Base-by-base conservation (phyloP, 2,329 filamentous ascomycete species). In the Byssochlamys sp. region DNA sequence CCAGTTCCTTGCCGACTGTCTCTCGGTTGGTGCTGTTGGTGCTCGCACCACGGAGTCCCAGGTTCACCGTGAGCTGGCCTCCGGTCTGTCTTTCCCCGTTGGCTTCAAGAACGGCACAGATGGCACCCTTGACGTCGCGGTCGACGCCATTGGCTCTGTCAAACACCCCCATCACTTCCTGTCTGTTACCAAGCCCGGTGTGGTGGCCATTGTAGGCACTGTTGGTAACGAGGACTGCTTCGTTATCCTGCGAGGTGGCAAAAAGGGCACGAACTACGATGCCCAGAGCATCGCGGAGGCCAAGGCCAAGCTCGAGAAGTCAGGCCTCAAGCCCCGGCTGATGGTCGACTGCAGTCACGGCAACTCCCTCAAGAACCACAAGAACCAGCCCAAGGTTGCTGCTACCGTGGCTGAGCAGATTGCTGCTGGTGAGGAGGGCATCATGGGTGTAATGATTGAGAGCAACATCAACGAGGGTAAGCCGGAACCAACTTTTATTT, bases 61-160 rank as follows among this genome's bases (percentile, higher is more conserved):
- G 78, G 81, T 97, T 61, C 94, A 99, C 76, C 87, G 94, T 57
- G 94, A 99, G 77, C 80, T 99, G 62, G 92, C 94, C 25, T 94
- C 89, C 55, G 94, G 94, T 69, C 81, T 97, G 35, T 95, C 89
- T 65, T 97, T 96, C 87, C 94, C 94, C 1, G 91, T 99, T 10
- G 94, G 94, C 55, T 99, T 99, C 88, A 99, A 99, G 84, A 99
- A 99, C 75, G 94, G 94, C 63, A 99, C 94, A 31, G 94, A 99
- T 72, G 94, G 94, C 55, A 88, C 87, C 7, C 78, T 97, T 53
- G 84, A 86, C 57, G 91, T 97, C 3, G 91, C 94, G 11, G 90
- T 97, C 66, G 94, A 99, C 71, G 94, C 94, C 54, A 96, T 97
- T 72, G 91, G 91, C 61, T 90, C 94, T 14, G 92, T 95, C 54